These are phyloP conservation scores for Gloeophyllum trabeum DNA, from an alignment of 768 basidiomycete genomes.

Conservation along the genomic window DNA sequence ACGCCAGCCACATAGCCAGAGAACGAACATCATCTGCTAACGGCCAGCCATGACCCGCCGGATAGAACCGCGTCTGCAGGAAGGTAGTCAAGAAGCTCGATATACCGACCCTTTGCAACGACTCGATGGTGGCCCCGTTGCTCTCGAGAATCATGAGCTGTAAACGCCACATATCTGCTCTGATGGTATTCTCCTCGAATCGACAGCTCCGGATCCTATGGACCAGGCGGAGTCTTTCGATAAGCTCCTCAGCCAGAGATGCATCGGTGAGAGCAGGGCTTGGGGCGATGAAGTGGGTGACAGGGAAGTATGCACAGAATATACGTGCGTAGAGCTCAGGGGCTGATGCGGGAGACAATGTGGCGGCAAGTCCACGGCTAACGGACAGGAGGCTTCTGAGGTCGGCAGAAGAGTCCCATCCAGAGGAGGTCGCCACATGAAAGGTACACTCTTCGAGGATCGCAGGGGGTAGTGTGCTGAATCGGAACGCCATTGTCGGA, in stretches of 20 bases:
- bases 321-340: slow-evolving; percentile 63
- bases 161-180: slow-evolving; percentile 53
- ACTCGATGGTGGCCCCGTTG: slow-evolving; percentile 64
- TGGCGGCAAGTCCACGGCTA: not conserved
- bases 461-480: too few relatives aligned
- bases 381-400: not conserved
- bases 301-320: slow-evolving; percentile 59
- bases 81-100: too few relatives aligned
- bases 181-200: slow-evolving; percentile 17
- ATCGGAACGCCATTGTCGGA: too few relatives aligned
- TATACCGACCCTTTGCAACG: too few relatives aligned
- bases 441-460: too few relatives aligned
- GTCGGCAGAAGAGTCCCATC: not conserved
- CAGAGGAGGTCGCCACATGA: too few relatives aligned
- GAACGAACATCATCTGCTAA: not conserved
- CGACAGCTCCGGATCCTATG: slow-evolving; percentile 31
- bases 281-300: slow-evolving; percentile 22
- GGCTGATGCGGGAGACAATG: not conserved
- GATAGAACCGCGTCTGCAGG: too few relatives aligned
- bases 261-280: not conserved
- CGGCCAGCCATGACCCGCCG: too few relatives aligned
- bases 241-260: slow-evolving; percentile 17
- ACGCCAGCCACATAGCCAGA: not conserved
- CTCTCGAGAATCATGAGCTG: slow-evolving; percentile 79
- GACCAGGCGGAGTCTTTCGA: slow-evolving; percentile 25